Evolutionary conservation across 768 basidiomycete genomes (phyloP), one percentile per base, ranked within the genome.

Genomic region (Mycena indigotica): DNA sequence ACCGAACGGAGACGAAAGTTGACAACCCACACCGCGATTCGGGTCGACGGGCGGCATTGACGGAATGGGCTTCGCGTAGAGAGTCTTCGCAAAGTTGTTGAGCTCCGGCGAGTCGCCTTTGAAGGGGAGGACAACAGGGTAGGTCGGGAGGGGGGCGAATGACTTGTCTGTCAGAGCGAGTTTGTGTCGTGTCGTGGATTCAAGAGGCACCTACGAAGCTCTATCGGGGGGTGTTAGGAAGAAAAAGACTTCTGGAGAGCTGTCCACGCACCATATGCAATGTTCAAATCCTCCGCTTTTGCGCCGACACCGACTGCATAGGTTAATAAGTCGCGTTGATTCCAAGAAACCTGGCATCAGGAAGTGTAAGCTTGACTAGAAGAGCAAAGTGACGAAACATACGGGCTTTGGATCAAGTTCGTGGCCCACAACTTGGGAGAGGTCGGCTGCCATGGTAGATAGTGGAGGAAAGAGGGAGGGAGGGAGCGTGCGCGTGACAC

Each of bases 261-360:
- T n/a, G n/a, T n/a, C n/a, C n/a, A 66, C 80, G 29, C 55, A 89
- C 90, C 91, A 69, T 93, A 93, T 28, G 88, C 78, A 45, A 91
- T 79, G 4, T 78, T 73, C 45, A 84, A 80, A 53, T 94, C 91
- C 50, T 88, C 79, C 38, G 78, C 78, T 72, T 91, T 92, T 16
- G 91, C 91, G 15, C 93, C 93, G 32, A 95, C 86, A 15, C 90
- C 91, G 24, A 85, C 75, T 13, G 90, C 88, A 62, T 93, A 95
- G 1, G 84, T 81, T 57, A 95, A 73, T 17, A 93, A 74, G 72
- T 95, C 93, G 50, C 91, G 84, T 72, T 87, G 86, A 68, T 89
- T 92, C 93, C 93, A 95, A 1, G 82, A 72, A 24, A 91, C 92
- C 90, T 93, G 45, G 3, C 24, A 13, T 19, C 21, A 48, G 19